phyloP scores from a whole-genome alignment of 2,329 filamentous ascomycete genomes.

The Cryphonectria naterciae region DNA sequence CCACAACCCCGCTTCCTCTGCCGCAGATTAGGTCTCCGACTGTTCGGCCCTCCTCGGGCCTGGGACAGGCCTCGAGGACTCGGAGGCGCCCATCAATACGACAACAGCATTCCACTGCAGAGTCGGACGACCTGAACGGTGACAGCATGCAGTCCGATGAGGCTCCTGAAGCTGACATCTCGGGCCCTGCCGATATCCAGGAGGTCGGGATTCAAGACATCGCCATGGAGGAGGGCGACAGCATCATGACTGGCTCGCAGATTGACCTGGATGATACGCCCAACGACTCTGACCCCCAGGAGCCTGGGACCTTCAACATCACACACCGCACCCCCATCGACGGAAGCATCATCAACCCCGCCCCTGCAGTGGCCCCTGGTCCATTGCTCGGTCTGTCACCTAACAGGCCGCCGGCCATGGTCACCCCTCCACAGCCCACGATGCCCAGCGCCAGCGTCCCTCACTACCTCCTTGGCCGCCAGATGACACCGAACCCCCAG shows the following conservation, averaged over 20 bases:
- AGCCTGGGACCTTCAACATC: slow-evolving; percentile 91
- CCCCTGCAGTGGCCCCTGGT: slow-evolving; percentile 48
- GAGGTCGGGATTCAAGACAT: slow-evolving; percentile 86
- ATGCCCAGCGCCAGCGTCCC: slow-evolving; percentile 73
- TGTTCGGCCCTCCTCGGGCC: slow-evolving; percentile 56
- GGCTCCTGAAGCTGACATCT: slow-evolving; percentile 75
- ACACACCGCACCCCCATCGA: slow-evolving; percentile 84
- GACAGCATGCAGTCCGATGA: slow-evolving; percentile 84
- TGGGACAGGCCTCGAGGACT: slow-evolving; percentile 57
- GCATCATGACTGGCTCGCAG: slow-evolving; percentile 74
- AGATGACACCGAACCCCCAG: slow-evolving; percentile 68
- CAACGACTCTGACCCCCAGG: slow-evolving; percentile 81
- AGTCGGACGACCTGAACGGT: slow-evolving; percentile 82
- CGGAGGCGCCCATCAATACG: slow-evolving; percentile 82
- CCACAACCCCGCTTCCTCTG: slow-evolving; percentile 79
- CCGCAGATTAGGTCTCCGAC: slow-evolving; percentile 63
- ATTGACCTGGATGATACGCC: slow-evolving; percentile 77
- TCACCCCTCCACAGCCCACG: slow-evolving; percentile 74
- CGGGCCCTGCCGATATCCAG: slow-evolving; percentile 79
- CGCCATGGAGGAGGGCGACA: slow-evolving; percentile 76
- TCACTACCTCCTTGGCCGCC: slow-evolving; percentile 77
- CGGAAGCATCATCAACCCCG: slow-evolving; percentile 77
- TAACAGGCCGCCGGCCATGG: slow-evolving; percentile 70
- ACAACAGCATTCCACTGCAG: slow-evolving; percentile 88
- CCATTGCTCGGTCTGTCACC: slow-evolving; percentile 75